Evolutionary conservation across 371 early-diverging fungal species (phyloP).

Genomic region (Circinella minor): DNA sequence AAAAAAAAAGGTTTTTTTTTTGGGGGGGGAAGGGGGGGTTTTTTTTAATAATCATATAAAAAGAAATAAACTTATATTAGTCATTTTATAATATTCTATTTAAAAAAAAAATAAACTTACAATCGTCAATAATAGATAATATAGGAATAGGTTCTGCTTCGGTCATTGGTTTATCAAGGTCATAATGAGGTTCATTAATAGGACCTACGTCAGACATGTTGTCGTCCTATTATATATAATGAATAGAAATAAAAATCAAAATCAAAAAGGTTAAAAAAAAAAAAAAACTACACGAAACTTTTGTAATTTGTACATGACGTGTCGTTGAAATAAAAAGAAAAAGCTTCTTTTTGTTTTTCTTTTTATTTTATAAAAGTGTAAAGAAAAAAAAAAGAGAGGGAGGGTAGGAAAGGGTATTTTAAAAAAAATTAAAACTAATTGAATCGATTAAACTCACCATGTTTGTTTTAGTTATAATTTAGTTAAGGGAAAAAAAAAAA

Average conservation of each 20-base stretch:
- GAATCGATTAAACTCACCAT: too few species aligned
- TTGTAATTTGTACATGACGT: neutral
- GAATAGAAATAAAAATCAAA: neutral
- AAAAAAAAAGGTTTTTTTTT: too few species aligned
- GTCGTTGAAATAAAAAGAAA: neutral
- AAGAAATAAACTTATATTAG: neutral
- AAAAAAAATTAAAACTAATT: too few species aligned
- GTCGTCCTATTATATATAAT: slow-evolving; percentile 18
- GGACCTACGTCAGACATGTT: slow-evolving; percentile 22
- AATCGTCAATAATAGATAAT: slow-evolving; percentile 25
- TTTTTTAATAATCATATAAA: neutral
- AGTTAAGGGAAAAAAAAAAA: too few species aligned
- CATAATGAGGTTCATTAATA: slow-evolving; percentile 11
- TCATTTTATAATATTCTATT: too few species aligned
- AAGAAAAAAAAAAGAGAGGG: too few species aligned
- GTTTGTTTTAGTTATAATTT: too few species aligned
- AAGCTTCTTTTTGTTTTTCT: too few species aligned
- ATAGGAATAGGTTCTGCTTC: slow-evolving; percentile 19
- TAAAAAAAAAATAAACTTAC: slow-evolving; percentile 19
- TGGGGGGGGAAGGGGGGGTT: too few species aligned
- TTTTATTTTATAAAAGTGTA: too few species aligned
- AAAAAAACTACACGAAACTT: neutral
- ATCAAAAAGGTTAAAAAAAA: neutral
- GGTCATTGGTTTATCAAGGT: slow-evolving; percentile 16
- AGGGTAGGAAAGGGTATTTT: too few species aligned